Conservation (phyloP, 148 eudicot species). For the Salicornia ramosissima region DNA sequence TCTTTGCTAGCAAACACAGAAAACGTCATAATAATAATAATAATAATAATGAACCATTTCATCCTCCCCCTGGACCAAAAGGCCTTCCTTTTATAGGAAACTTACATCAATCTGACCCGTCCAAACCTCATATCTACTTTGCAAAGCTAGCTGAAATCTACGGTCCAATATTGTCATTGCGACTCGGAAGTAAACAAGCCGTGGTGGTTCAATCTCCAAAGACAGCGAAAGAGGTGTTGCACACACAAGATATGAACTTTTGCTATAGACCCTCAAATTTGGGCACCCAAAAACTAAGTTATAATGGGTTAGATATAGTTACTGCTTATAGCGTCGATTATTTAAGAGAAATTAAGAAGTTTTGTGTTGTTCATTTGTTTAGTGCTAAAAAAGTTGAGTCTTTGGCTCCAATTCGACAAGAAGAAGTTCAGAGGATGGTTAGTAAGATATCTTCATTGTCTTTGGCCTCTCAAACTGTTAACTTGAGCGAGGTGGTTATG, state of each 20-base stretch:
- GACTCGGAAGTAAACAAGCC: conserved; percentile 6
- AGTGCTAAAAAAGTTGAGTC: background rate
- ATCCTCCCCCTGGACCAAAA: conserved; percentile 20
- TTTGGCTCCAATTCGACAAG: background rate
- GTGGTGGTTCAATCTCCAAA: conserved; percentile 25
- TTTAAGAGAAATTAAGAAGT: conserved; percentile 5
- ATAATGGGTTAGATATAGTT: conserved; percentile 3
- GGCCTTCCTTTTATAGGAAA: conserved; percentile 19
- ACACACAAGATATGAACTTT: conserved; percentile 27
- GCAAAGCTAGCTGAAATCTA: conserved; percentile 23
- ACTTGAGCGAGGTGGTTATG: background rate
- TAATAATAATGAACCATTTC: background rate
- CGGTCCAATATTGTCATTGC: conserved; percentile 24
- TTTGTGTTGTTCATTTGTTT: conserved; percentile 10
- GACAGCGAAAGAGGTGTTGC: conserved; percentile 20
- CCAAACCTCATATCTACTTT: conserved; percentile 8
- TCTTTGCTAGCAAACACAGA: background rate
- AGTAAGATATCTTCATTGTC: background rate
- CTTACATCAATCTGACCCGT: conserved; percentile 15
- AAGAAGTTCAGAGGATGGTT: conserved; percentile 3
- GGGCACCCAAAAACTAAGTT: conserved; percentile 14
- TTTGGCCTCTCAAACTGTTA: background rate
- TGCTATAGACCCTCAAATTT: conserved; percentile 21
- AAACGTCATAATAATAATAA: no score
- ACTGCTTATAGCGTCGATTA: background rate